These are phyloP conservation scores for Stentor roeselii DNA, from an alignment of 73 alveolate genomes.

Conservation along the genomic window DNA sequence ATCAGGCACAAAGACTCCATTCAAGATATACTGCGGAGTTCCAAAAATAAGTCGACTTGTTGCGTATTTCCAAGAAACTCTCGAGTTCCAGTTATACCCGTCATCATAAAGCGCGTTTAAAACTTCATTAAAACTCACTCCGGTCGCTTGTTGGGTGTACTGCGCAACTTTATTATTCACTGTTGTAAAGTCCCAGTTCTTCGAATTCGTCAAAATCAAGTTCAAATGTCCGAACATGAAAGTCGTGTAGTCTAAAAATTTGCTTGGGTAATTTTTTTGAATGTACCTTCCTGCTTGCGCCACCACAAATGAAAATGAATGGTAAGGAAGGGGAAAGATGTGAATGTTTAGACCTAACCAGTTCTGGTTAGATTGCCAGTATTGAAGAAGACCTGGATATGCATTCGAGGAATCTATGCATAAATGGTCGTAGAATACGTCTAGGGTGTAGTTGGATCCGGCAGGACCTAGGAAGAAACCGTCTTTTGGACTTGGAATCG, in stretches of 20 bases:
- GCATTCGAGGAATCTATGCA: not conserved
- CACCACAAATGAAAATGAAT: not conserved
- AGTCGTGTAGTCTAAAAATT: not conserved
- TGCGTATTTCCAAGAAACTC: constrained; percentile 23
- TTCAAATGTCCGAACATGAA: not conserved
- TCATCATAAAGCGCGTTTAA: not conserved
- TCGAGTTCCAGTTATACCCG: not conserved
- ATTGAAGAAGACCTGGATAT: not conserved
- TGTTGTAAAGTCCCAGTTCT: not conserved
- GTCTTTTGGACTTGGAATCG: no score
- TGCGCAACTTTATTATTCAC: constrained; percentile 2
- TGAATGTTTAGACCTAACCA: not conserved
- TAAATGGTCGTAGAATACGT: not conserved
- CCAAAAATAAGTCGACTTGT: not conserved
- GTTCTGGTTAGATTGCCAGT: not conserved
- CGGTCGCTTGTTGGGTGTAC: not conserved
- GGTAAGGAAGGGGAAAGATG: not conserved
- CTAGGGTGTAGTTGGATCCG: not conserved
- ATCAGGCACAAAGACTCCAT: constrained; percentile 16
- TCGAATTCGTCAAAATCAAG: not conserved
- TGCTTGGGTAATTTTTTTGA: not conserved
- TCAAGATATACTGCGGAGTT: constrained; percentile 1
- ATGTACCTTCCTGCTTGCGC: not conserved
- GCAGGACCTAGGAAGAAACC: not conserved
- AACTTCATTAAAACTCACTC: not conserved